Percentiles rank a stretch among this genome's conserved stretches.
Conservation (phyloP, 345 rosid species). For the Barbarea vulgaris region DNA sequence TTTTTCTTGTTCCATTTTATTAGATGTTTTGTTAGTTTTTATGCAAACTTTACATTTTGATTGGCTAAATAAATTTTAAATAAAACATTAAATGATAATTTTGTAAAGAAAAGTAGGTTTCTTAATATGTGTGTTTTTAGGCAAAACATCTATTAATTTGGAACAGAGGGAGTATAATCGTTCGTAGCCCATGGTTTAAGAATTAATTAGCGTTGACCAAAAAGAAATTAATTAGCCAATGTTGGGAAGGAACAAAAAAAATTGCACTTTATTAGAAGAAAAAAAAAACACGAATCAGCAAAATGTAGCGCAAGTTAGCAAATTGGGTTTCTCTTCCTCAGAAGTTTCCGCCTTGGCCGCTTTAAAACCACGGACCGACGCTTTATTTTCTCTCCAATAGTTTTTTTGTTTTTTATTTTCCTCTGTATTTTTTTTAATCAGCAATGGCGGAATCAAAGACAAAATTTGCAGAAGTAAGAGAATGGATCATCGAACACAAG, state of each 20-base stretch:
- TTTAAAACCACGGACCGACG: conserved; percentile 26
- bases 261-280: not conserved
- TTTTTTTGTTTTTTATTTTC: not conserved
- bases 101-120: too few species aligned
- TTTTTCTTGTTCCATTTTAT: too few species aligned
- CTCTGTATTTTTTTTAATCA: not conserved
- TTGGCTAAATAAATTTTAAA: too few species aligned
- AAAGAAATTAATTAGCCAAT: not conserved
- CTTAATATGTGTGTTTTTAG: too few species aligned
- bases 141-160: too few species aligned
- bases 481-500: conserved; percentile 88
- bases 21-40: too few species aligned
- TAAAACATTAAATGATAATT: too few species aligned
- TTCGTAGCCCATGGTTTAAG: not conserved
- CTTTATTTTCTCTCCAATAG: not conserved
- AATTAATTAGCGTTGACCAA: not conserved
- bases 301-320: conserved; percentile 29
- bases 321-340: conserved; percentile 25
- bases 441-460: conserved; percentile 72
- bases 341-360: conserved; percentile 22
- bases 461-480: conserved; percentile 60
- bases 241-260: not conserved
- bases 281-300: not conserved
- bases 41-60: too few species aligned
- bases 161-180: too few species aligned